Base-by-base conservation (phyloP, 768 basidiomycete genomes). In the Suillus fuscotomentosus region DNA sequence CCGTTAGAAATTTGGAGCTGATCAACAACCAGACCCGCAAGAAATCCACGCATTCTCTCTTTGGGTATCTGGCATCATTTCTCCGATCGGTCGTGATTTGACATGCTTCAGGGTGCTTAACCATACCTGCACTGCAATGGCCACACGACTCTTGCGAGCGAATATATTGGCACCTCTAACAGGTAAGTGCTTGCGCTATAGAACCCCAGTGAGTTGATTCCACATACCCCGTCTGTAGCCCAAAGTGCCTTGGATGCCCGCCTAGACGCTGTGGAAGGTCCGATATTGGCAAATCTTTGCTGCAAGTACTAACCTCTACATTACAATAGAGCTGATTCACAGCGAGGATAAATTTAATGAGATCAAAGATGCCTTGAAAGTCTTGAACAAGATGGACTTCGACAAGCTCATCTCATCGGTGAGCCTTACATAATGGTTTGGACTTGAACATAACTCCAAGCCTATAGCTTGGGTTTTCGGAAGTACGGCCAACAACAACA, bases 91-190 rank as follows among this genome's bases (percentile, higher is more conserved):
- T 47, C n/a, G 6, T 63, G 34, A 50, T 7, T 17, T 64, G 43
- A 63, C 51, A 41, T 14, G 47, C 17, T 45, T 20, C 68, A 92
- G 93, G 7, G 78, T 85, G 38, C 74, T 94, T 56, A 92, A 98
- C 70, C 82, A 91, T 66, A 95, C 94, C 0, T 92, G 83, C 69
- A 98, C 96, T 0, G 88, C 95, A 0, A 98, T 98, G 95, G 97
- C 90, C 2, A 78, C 87, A 2, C 84, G 97, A 9, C 82, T 96
- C 45, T 76, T 98, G 47, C 84, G 92, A 60, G 84, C 88, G 22
- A 95, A 88, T 65, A 82, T 98, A 42, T 80, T 97, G 15, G 89
- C 95, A 14, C 95, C 95, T 0, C 80, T 91, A 38, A 92, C 89
- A 60, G 83, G 93, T 88, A 70, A 53, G 70, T 51, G n/a, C 41